Conservation (phyloP, 202 grass and related monocot species). For the Musa balbisiana region DNA sequence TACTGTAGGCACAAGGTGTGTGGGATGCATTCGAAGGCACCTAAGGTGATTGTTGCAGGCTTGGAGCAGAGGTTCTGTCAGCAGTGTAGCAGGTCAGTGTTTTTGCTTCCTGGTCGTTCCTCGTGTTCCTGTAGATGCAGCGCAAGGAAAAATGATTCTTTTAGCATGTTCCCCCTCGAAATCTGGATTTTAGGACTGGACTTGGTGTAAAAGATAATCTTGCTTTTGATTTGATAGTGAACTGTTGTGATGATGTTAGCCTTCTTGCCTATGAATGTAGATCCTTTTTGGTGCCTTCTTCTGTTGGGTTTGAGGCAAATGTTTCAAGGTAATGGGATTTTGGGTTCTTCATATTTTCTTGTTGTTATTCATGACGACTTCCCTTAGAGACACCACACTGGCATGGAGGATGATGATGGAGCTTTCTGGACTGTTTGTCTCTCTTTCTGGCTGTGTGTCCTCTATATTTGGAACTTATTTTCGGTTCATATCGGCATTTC, state of each 20-base stretch:
- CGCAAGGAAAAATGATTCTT: neutral
- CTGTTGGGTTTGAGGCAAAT: neutral
- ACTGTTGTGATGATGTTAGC: too few species aligned
- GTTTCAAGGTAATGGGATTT: too few species aligned
- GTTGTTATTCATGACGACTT: too few species aligned
- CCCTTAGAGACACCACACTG: too few species aligned
- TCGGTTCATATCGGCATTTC: too few species aligned
- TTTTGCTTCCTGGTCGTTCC: neutral
- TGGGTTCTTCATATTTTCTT: too few species aligned
- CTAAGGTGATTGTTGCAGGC: conserved; percentile 73
- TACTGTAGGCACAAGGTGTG: conserved; percentile 98
- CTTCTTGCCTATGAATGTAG: too few species aligned
- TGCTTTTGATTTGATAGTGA: neutral
- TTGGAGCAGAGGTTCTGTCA: conserved; percentile 99
- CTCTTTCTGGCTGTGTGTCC: too few species aligned
- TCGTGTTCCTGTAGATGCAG: neutral
- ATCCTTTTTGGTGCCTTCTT: neutral
- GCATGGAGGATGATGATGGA: too few species aligned
- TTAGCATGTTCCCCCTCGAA: neutral
- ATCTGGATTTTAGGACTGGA: neutral
- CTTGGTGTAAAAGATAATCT: neutral
- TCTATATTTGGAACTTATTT: too few species aligned
- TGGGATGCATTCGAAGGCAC: conserved; percentile 68
- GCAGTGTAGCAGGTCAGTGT: conserved; percentile 83
- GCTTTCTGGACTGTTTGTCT: too few species aligned